Evolutionary conservation across 129 eudicot genomes (phyloP).

Genomic region (Arctium lappa): DNA sequence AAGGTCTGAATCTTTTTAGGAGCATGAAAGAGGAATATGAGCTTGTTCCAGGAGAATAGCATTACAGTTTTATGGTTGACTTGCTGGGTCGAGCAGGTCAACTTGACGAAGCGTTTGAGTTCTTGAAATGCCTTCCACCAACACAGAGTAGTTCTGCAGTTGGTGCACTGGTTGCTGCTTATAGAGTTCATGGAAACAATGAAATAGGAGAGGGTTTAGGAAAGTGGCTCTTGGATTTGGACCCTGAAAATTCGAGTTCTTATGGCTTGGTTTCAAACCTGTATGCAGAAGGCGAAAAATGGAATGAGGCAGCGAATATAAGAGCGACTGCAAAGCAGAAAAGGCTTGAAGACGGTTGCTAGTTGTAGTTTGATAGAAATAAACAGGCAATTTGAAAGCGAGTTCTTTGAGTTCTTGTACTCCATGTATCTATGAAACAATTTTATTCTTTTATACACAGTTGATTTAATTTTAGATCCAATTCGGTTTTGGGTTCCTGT

Average conservation of each 20-base stretch:
- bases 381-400: not conserved
- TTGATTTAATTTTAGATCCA: not conserved
- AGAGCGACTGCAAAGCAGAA: constrained; percentile 40
- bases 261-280: constrained; percentile 51
- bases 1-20: constrained; percentile 43
- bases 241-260: constrained; percentile 45
- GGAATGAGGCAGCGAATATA: constrained; percentile 47
- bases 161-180: constrained; percentile 57
- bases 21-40: constrained; percentile 49
- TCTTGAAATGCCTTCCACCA: constrained; percentile 36
- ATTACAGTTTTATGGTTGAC: constrained; percentile 63
- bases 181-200: constrained; percentile 49
- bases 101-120: constrained; percentile 48
- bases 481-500: not conserved
- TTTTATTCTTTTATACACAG: not conserved
- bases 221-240: constrained; percentile 45
- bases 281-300: constrained; percentile 48
- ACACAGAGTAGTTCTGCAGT: constrained; percentile 33
- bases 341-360: constrained; percentile 41
- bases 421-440: not conserved
- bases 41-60: constrained; percentile 46
- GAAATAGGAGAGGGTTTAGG: constrained; percentile 52
- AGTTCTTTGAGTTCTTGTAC: not conserved
- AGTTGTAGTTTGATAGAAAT: constrained; percentile 51
- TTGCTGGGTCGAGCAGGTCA: constrained; percentile 52